Evolutionary conservation across 257 asterid genomes (phyloP).

Genomic region (Gentiana macrophylla): DNA sequence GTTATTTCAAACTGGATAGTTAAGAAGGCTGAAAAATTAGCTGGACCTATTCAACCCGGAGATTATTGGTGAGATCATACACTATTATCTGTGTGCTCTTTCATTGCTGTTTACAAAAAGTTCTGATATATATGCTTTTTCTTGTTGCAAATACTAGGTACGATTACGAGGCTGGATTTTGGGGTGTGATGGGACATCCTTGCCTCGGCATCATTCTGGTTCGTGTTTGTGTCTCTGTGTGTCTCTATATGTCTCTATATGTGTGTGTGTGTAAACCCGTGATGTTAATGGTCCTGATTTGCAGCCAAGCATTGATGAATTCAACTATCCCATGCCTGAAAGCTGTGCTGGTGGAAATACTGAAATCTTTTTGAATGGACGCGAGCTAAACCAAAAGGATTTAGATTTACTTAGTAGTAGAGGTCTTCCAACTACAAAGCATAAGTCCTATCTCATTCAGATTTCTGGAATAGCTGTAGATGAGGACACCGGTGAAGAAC

Average conservation of each 20-base stretch:
- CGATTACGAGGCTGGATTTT: constrained; percentile 79
- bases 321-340: constrained; percentile 55
- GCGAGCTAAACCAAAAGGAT: constrained; percentile 85
- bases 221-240: constrained; percentile 13
- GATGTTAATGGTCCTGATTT: constrained; percentile 8
- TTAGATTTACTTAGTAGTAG: constrained; percentile 64
- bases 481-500: constrained; percentile 72
- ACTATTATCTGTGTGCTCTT: neutral
- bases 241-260: too few relatives aligned
- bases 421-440: constrained; percentile 61
- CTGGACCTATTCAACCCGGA: constrained; percentile 92
- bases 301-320: constrained; percentile 93
- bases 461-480: constrained; percentile 74
- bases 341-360: constrained; percentile 85
- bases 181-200: constrained; percentile 96
- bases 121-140: neutral
- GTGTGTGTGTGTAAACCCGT: neutral
- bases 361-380: constrained; percentile 66
- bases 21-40: constrained; percentile 80
- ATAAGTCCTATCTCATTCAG: constrained; percentile 59
- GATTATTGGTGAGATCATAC: constrained; percentile 59
- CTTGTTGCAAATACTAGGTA: constrained; percentile 41
- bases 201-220: constrained; percentile 86
- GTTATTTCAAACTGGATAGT: constrained; percentile 47
- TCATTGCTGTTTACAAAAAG: neutral